These are phyloP conservation scores for Phytophthora podocarpi DNA, from an alignment of 352 stramenopile genomes.

Conservation along the genomic window DNA sequence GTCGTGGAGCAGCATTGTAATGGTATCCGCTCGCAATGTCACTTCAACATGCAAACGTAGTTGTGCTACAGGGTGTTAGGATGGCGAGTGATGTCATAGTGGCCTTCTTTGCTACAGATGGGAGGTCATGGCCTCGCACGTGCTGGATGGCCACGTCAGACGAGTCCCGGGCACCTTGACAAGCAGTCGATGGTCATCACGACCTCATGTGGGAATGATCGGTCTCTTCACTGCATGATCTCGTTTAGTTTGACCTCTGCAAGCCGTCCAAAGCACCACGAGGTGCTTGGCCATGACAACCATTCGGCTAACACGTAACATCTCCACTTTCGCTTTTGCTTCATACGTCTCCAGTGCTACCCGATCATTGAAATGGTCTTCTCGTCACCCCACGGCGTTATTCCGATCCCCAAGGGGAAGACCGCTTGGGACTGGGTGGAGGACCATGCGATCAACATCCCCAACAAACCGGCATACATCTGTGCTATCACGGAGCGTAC, in stretches of 20 bases:
- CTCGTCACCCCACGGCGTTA: conserved; percentile 37
- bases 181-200: conserved; percentile 27
- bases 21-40: background rate
- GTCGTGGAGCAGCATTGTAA: no score
- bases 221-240: conserved; percentile 16
- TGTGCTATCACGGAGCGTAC: conserved; percentile 48
- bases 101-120: conserved; percentile 19
- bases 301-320: conserved; percentile 5
- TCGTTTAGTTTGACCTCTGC: conserved; percentile 1
- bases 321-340: conserved; percentile 25
- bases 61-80: background rate
- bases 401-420: conserved; percentile 36
- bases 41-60: conserved; percentile 11
- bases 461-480: conserved; percentile 41
- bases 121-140: conserved; percentile 22
- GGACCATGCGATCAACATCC: conserved; percentile 34
- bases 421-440: conserved; percentile 50
- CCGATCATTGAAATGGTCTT: conserved; percentile 39
- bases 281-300: conserved; percentile 1
- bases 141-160: conserved; percentile 26
- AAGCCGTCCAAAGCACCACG: background rate
- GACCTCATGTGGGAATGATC: no score
- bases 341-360: background rate
- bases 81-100: conserved; percentile 14
- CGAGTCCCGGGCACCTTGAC: conserved; percentile 17